phyloP scores from a whole-genome alignment of 2,329 filamentous ascomycete genomes.

The Alternaria sp. region DNA sequence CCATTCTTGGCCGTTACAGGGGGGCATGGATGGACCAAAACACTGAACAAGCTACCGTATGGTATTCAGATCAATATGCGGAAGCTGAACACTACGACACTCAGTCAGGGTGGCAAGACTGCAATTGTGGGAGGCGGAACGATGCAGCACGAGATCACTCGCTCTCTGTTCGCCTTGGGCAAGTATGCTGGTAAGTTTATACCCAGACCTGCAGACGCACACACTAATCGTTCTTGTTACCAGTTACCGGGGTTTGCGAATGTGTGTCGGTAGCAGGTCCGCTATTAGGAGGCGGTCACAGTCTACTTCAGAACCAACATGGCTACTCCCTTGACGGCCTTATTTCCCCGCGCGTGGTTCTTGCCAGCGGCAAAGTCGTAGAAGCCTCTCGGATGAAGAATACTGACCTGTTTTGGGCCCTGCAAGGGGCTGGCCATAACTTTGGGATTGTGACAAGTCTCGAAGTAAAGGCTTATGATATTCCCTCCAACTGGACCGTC shows the following conservation, averaged over 20 bases:
- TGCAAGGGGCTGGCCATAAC: constrained; percentile 52
- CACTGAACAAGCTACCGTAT: constrained; percentile 33
- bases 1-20: constrained; percentile 50
- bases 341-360: constrained; percentile 33
- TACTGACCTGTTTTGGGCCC: constrained; percentile 52
- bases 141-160: constrained; percentile 37
- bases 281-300: constrained; percentile 65
- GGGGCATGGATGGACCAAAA: constrained; percentile 46
- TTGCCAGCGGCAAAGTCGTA: constrained; percentile 44
- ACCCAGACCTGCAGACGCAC: neutral
- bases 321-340: constrained; percentile 47
- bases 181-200: constrained; percentile 44
- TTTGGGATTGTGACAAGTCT: constrained; percentile 53
- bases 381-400: constrained; percentile 40
- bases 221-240: neutral
- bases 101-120: constrained; percentile 33
- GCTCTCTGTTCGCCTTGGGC: constrained; percentile 35
- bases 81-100: constrained; percentile 34
- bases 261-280: constrained; percentile 63
- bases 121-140: constrained; percentile 43
- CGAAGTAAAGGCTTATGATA: constrained; percentile 36
- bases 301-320: constrained; percentile 60
- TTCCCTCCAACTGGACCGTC: constrained; percentile 25
- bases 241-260: constrained; percentile 31
- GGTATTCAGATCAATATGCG: constrained; percentile 48